Percentiles rank a stretch among this genome's conserved stretches.
phyloP scores from a whole-genome alignment of 352 stramenopile genomes.

The Aphanomyces astaci region DNA sequence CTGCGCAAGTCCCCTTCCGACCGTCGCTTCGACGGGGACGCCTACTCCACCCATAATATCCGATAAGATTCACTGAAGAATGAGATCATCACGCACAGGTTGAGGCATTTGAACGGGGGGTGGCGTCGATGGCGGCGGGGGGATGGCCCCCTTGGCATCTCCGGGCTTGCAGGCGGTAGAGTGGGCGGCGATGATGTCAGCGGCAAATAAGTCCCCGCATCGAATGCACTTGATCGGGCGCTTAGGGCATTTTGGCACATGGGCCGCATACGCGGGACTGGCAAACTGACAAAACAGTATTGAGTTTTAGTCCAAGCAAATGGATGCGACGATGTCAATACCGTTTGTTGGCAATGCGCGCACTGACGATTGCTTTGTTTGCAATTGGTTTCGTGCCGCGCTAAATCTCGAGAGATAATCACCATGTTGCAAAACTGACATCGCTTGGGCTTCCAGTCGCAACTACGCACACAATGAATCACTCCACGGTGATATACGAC shows the following conservation, averaged over 20 bases:
- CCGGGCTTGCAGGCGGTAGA: slow-evolving; percentile 58
- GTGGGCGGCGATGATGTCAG: slow-evolving; percentile 61
- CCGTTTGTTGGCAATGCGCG: slow-evolving; percentile 54
- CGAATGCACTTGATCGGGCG: slow-evolving; percentile 78
- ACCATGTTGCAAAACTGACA: slow-evolving; percentile 81
- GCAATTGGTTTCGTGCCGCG: slow-evolving; percentile 55
- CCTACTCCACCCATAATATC: not conserved
- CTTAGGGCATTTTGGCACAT: slow-evolving; percentile 57
- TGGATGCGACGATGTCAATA: slow-evolving; percentile 18
- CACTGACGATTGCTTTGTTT: slow-evolving; percentile 60
- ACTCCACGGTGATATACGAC: not conserved
- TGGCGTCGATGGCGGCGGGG: slow-evolving; percentile 6
- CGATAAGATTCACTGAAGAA: not conserved
- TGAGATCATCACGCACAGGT: not conserved
- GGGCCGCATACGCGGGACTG: slow-evolving; percentile 34
- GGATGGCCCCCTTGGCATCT: not conserved
- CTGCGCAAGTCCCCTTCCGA: not conserved
- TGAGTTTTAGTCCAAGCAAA: not conserved
- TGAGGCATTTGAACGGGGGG: not conserved
- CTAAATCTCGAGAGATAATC: slow-evolving; percentile 57
- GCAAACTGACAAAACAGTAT: slow-evolving; percentile 36
- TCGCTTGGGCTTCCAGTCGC: slow-evolving; percentile 66
- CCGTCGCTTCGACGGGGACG: not conserved
- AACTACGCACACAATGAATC: slow-evolving; percentile 27
- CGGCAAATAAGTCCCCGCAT: slow-evolving; percentile 65